A percentile compares a stretch with the other conserved stretches of the same genome.
These are phyloP conservation scores for Eucalyptus erythrocorys DNA, from an alignment of 345 rosid genomes.

Conservation along the genomic window DNA sequence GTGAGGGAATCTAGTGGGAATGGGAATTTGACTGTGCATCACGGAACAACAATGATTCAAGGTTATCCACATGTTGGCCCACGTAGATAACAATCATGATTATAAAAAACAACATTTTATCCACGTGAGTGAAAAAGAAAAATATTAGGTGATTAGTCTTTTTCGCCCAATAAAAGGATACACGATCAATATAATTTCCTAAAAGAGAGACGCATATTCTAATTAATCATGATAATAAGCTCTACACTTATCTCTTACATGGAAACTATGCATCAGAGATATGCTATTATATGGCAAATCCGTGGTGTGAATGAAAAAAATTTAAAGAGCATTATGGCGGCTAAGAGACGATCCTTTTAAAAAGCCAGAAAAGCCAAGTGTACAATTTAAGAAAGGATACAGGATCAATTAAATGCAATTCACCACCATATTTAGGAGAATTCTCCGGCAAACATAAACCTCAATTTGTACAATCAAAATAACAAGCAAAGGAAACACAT, in stretches of 20 bases:
- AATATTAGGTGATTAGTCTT: background rate
- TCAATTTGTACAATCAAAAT: rapidly evolving
- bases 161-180: background rate
- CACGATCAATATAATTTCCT: background rate
- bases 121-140: background rate
- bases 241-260: background rate
- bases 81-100: background rate
- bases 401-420: background rate
- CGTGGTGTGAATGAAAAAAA: background rate
- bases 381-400: background rate
- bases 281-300: too few relatives aligned
- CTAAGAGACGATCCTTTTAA: background rate
- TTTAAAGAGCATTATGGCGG: rapidly evolving
- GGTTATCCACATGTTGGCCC: background rate
- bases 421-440: rapidly evolving
- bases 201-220: background rate
- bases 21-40: background rate
- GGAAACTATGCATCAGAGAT: too few relatives aligned
- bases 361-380: rapidly evolving
- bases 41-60: background rate
- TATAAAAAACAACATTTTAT: background rate
- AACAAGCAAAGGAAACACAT: too few relatives aligned
- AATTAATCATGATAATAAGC: background rate
- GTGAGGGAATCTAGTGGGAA: background rate
- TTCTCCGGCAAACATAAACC: rapidly evolving